Evolutionary conservation across 305 asterid genomes (phyloP), one percentile per base, ranked within the genome.

Genomic region (Fraxinus sp.): DNA sequence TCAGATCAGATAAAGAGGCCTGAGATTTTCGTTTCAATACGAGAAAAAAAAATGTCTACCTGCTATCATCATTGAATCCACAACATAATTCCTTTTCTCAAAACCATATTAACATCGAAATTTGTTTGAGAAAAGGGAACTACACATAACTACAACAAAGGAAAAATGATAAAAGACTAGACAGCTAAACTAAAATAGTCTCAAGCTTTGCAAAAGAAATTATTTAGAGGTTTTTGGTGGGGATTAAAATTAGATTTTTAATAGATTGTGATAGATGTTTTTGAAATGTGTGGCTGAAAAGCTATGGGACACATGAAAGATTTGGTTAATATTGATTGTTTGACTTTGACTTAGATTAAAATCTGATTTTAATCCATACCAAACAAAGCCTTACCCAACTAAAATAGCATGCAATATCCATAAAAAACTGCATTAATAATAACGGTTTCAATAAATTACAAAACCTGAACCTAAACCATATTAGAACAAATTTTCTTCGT

Each of bases 391-490:
- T 30, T 30, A 30, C 70, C 70, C 41, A 59, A 18, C 16, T 18
- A 36, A 82, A 66, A 66, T 74, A 80, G 28, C 74, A 49, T 41
- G 71, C 35, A 76, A 37, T 52, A 55, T 73, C 83, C 86, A 72
- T 68, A 28, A 52, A 64, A 83, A 52, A 62, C 84, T 68, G 37
- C 81, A 76, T 78, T 82, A 76, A 46, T 62, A 76, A 35, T 66
- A 46, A 46, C 6, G n/a, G 57, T 11, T 11, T 46, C 57, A 46
- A 46, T 46, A 46, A 46, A 46, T 46, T 46, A 46, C 57, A 46
- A 46, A 46, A 37, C 78, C 80, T 78, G 28, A 75, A 77, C 41
- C 80, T 62, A 52, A 73, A 35, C 52, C 64, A 81, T 26, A 78
- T 74, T 30, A 7, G 59, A 83, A 80, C 79, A 83, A 81, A 59